These are phyloP conservation scores for Annulohypoxylon moriforme DNA, from an alignment of 495 filamentous ascomycete species.

Conservation along the genomic window DNA sequence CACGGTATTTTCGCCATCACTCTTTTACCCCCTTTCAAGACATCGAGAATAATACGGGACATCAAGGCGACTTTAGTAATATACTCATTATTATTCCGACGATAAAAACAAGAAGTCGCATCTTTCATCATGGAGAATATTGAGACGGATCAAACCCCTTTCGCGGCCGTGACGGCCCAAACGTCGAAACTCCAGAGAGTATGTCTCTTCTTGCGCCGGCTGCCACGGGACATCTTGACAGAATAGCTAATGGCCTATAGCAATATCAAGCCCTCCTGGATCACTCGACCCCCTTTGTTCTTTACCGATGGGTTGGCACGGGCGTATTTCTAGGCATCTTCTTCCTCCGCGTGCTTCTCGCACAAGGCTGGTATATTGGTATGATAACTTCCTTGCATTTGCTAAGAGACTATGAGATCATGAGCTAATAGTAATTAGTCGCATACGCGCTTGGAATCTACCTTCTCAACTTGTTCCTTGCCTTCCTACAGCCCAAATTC, in stretches of 20 bases:
- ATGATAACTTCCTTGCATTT: slow-evolving; percentile 45
- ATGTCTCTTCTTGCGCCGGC: slow-evolving; percentile 34
- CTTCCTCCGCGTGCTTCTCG: slow-evolving; percentile 86
- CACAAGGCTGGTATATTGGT: slow-evolving; percentile 99
- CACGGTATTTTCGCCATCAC: slow-evolving; percentile 40
- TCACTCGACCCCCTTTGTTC: slow-evolving; percentile 85
- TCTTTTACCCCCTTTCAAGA: background rate
- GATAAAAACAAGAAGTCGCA: slow-evolving; percentile 11
- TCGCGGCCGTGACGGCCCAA: slow-evolving; percentile 84
- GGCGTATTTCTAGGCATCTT: slow-evolving; percentile 78
- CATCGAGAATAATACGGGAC: background rate
- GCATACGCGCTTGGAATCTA: slow-evolving; percentile 99
- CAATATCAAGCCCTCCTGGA: slow-evolving; percentile 96
- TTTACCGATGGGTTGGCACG: slow-evolving; percentile 90
- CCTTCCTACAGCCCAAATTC: slow-evolving; percentile 98
- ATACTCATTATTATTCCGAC: background rate
- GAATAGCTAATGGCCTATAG: slow-evolving; percentile 58
- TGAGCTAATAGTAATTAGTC: slow-evolving; percentile 64
- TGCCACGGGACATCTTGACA: background rate
- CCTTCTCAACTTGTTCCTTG: slow-evolving; percentile 98
- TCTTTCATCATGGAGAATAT: slow-evolving; percentile 73
- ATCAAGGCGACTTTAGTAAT: background rate
- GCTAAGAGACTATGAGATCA: background rate
- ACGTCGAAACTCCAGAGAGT: slow-evolving; percentile 69
- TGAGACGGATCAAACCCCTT: slow-evolving; percentile 84